These are phyloP conservation scores for Colletotrichum costaricense DNA, from an alignment of 2,329 filamentous ascomycete genomes.

Conservation along the genomic window DNA sequence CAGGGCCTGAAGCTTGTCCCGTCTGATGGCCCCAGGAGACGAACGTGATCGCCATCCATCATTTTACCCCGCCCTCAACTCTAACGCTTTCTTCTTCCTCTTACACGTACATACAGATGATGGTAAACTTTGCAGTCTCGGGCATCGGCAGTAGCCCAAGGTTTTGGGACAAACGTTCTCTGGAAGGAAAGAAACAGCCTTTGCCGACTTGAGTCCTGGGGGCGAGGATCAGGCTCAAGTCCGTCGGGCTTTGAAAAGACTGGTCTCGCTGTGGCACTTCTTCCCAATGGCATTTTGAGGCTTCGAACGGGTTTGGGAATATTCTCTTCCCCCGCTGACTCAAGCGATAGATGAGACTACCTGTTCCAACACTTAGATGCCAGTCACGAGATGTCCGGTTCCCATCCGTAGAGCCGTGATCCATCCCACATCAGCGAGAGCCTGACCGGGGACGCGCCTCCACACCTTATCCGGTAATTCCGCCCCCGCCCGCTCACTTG, in stretches of 20 bases:
- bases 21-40: conserved; percentile 1
- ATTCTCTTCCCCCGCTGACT: neutral
- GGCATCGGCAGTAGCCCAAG: neutral
- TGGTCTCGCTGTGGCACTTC: neutral
- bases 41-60: conserved; percentile 8
- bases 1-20: neutral
- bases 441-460: neutral
- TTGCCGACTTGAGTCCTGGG: neutral
- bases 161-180: neutral
- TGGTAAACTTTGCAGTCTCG: neutral
- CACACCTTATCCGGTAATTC: neutral
- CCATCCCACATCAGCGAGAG: neutral
- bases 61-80: conserved; percentile 4
- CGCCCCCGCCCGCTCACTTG: neutral
- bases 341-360: neutral
- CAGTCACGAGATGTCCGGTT: no score
- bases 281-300: neutral
- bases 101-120: neutral
- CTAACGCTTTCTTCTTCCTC: no score
- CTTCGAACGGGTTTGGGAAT: neutral
- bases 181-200: neutral
- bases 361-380: neutral
- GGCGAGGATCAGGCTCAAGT: neutral
- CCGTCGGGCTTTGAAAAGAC: neutral
- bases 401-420: no score